phyloP scores from a whole-genome alignment of 2,329 filamentous ascomycete species.

The Dactylellina drechsleri region DNA sequence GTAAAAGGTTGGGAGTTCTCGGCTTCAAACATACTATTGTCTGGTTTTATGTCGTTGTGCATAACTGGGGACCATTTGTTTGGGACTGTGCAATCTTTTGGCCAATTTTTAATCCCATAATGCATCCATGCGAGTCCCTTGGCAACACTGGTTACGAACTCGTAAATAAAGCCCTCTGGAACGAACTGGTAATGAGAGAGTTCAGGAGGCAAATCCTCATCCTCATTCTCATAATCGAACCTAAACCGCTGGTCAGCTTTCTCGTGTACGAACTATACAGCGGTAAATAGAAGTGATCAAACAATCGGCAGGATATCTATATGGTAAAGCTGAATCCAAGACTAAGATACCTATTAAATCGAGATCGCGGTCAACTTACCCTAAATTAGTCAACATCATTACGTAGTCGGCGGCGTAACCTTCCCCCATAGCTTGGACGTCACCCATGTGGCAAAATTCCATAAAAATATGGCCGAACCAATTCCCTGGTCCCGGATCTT shows the following conservation, averaged over 20 bases:
- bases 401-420: not conserved
- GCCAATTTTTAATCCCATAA: constrained; percentile 28
- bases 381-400: not conserved
- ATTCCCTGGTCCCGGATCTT: constrained; percentile 4
- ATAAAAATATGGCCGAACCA: constrained; percentile 38
- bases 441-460: constrained; percentile 41
- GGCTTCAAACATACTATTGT: constrained; percentile 29
- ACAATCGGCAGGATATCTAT: too few species aligned
- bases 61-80: constrained; percentile 17
- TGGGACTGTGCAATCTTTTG: constrained; percentile 12
- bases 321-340: too few species aligned
- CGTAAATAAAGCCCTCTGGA: constrained; percentile 29
- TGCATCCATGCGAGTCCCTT: constrained; percentile 39
- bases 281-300: too few species aligned
- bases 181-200: not conserved
- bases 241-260: too few species aligned
- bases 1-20: not conserved
- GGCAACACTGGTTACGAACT: constrained; percentile 30
- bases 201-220: not conserved
- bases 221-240: not conserved
- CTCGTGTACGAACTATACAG: too few species aligned
- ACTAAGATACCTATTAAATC: too few species aligned
- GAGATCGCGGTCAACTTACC: not conserved
- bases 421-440: not conserved
- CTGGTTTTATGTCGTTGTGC: constrained; percentile 39